Evolutionary conservation across 345 rosid species (phyloP), one percentile per base, ranked within the genome.

Genomic region (Aquilaria sinensis): DNA sequence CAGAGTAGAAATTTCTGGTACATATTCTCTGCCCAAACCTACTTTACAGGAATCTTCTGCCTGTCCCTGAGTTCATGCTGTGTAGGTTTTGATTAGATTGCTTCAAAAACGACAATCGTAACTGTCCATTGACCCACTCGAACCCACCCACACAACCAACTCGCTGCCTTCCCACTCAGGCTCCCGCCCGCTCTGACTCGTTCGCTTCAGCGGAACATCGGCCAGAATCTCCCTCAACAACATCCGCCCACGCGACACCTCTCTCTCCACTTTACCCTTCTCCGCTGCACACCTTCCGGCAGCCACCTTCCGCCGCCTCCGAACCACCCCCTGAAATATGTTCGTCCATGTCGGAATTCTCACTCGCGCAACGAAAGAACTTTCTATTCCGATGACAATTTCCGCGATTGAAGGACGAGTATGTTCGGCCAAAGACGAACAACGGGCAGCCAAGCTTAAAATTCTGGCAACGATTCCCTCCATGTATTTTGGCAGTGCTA

Each of bases 381-480:
- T 53, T 16, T 63, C 79, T 16, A 83, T 66, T 50, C 70, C 84
- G 73, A 65, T 59, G 16, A 83, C 68, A 10, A 88, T 66, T 49
- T 91, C 88, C 1, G 68, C 67, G 0, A 72, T 70, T 1, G 78
- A 64, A 5, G 96, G 94, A 1, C 96, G 83, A 2, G 32, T 47
- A 29, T 68, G 80, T 53, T 58, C 85, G 12, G 78, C 62, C 4
- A 61, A 30, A 0, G 86, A 80, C 3, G 84, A 82, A 57, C 97
- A 91, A 16, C 84, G 72, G 54, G 77, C 81, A 2, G 90, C 92
- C 60, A 88, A 33, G 23, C 66, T 47, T 9, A 91, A 16, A 74
- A 88, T 15, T 33, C 80, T 64, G 67, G 57, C 63, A 14, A 80
- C 58, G 43, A 63, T 66, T 52, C 68, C 67, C 47, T 71, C 70